A percentile compares a stretch with the other conserved stretches of the same genome.
Evolutionary conservation across 176 grass and related monocot genomes (phyloP).

Genomic region (Musa troglodytarum): DNA sequence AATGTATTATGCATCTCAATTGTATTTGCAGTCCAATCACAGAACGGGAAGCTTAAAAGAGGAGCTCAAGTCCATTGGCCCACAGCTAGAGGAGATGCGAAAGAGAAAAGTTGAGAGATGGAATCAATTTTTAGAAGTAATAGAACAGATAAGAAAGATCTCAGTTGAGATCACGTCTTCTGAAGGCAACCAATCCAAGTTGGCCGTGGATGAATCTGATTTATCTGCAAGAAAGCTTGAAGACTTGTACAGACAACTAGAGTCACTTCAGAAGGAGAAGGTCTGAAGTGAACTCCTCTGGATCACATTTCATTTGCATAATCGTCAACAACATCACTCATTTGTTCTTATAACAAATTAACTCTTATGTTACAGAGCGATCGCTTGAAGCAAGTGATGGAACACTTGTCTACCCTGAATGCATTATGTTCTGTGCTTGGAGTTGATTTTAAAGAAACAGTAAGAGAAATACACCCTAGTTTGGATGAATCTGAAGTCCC

Average conservation of each 20-base stretch:
- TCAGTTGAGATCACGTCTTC: constrained; percentile 43
- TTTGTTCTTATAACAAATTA: not conserved
- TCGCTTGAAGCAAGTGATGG: constrained; percentile 3
- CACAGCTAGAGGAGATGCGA: constrained; percentile 68
- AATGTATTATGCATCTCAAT: not conserved
- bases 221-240: constrained; percentile 63
- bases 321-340: not conserved
- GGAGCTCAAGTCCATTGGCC: constrained; percentile 47
- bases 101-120: constrained; percentile 68
- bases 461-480: constrained; percentile 10
- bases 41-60: constrained; percentile 53
- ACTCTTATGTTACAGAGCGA: not conserved
- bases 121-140: constrained; percentile 66
- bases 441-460: not conserved
- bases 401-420: not conserved
- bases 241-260: constrained; percentile 43
- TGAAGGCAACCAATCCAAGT: constrained; percentile 32
- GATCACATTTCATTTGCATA: not conserved
- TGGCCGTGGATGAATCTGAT: constrained; percentile 51
- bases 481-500: not conserved
- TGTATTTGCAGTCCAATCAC: constrained; percentile 44
- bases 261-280: constrained; percentile 71
- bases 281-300: constrained; percentile 10
- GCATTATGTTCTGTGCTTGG: constrained; percentile 5
- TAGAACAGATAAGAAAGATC: constrained; percentile 69